Evolutionary conservation across 2,329 filamentous ascomycete genomes (phyloP), one percentile per base, ranked within the genome.

Genomic region (Claviceps sp.): DNA sequence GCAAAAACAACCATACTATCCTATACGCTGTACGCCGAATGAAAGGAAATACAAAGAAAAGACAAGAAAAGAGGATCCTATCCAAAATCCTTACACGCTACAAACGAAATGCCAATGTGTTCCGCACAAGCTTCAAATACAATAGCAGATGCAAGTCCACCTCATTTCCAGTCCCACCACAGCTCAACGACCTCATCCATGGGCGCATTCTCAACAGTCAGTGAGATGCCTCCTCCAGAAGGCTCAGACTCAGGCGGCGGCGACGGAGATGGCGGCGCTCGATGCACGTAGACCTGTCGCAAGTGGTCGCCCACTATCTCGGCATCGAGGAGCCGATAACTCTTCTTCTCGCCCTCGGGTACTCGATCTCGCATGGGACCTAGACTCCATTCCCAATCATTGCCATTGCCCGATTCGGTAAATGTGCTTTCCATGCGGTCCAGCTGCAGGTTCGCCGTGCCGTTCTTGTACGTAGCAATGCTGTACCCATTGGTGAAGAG

Each of bases 401-500:
- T 63, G 23, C 71, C 67, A 73, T 75, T 42, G 20, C 52, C 50
- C 11, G 45, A 45, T 8, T 49, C 45, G 34, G 17, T 14, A 22
- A 51, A 82, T 0, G 79, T 82, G 47, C 69, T 69, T 61, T 82
- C 79, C 56, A 74, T 70, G 45, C 69, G 68, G 37, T 68, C 62
- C 13, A 76, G 60, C 23, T 75, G 71, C 1, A 74, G 52, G 2
- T 60, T 57, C 5, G 67, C 63, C 5, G 73, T 60, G 40, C 67
- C 68, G 0, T 64, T 61, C 3, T 61, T 57, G 55, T 81, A 81
- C 45, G 68, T 64, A 34, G 72, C 69, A 46, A 82, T 70, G 20
- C 76, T 80, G 58, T 75, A 82, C 0, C 79, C 79, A 60, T 82
- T 82, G 29, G 75, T 71, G 11, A 82, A 64, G n/a, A 81, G 59